Evolutionary conservation across 495 filamentous ascomycete genomes (phyloP), one percentile per base, ranked within the genome.

Genomic region (Parathielavia appendiculata): DNA sequence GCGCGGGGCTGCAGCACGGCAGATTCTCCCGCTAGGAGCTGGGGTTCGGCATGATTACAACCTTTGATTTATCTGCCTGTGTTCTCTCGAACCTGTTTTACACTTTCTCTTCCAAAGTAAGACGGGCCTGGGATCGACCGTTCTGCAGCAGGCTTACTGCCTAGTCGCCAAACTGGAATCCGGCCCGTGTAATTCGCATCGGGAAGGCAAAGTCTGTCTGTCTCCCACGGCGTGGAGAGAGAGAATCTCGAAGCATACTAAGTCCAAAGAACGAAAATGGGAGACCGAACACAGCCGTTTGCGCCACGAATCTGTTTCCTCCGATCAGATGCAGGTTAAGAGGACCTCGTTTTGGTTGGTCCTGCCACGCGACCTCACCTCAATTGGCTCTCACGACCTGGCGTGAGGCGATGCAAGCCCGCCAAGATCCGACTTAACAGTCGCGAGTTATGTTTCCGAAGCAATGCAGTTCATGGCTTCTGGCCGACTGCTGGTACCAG

Each of bases 1-100:
- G 51, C 51, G 38, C 51, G 51, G 38, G 38, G 38, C 38, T 53
- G 51, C 22, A 53, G 38, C 20, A 20, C 11, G 32, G 30, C 12
- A 32, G 11, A 30, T 40, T 6, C 34, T n/a, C 4, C 30, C 32
- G 8, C 32, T 11, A 32, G 32, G 20, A 35, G 30, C 47, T 36
- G 47, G 30, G 9, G 14, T 4, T 17, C n/a, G 47, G 47, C 14
- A 5, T 9, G 9, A 23, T 6, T 9, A 51, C 49, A 16, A n/a
- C n/a, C 17, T 51, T 51, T 30, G 26, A 45, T 45, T 22, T 51
- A 39, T n/a, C 49, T 35, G 35, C 17, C n/a, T 4, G 17, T 26
- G 12, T 38, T 35, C 26, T 6, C 6, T 30, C 26, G 10, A 38
- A 11, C 35, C 35, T 38, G 35, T 30, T 2, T 30, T n/a, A n/a